phyloP scores from a whole-genome alignment of 2,329 filamentous ascomycete genomes.

The Colletotrichum sp. region DNA sequence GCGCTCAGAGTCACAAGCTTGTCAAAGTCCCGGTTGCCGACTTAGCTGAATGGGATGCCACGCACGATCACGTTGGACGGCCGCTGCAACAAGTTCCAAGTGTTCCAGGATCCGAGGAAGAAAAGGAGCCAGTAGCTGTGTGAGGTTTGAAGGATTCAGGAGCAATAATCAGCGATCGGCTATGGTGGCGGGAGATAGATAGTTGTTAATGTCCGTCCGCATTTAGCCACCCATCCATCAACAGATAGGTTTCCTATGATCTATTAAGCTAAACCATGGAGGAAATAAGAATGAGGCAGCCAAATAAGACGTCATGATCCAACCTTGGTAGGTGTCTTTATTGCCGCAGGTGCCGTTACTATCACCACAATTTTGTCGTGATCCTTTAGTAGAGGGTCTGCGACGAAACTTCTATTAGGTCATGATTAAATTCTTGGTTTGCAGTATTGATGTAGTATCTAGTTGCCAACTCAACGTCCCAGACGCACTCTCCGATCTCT shows the following conservation, averaged over 20 bases:
- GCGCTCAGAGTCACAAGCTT: constrained; percentile 48
- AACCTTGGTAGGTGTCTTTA: too few species aligned
- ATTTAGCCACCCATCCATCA: too few species aligned
- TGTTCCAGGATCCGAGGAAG: neutral
- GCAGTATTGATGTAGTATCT: neutral
- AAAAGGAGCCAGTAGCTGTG: neutral
- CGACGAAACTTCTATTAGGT: neutral
- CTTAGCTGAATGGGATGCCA: constrained; percentile 60
- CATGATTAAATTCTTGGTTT: neutral
- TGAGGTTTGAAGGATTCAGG: neutral
- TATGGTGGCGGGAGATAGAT: neutral
- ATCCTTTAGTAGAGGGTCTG: neutral
- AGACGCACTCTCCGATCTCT: neutral
- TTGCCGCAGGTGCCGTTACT: neutral
- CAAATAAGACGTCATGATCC: too few species aligned
- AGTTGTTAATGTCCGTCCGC: too few species aligned
- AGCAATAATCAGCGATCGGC: neutral
- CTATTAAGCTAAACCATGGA: too few species aligned
- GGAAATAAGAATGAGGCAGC: too few species aligned
- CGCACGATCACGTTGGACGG: constrained; percentile 54
- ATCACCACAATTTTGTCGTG: neutral
- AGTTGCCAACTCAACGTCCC: neutral
- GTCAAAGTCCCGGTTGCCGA: constrained; percentile 57
- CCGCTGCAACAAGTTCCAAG: neutral
- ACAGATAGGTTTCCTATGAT: too few species aligned